phyloP scores from a whole-genome alignment of 2,329 filamentous ascomycete species.

The Aureobasidium pullulans region DNA sequence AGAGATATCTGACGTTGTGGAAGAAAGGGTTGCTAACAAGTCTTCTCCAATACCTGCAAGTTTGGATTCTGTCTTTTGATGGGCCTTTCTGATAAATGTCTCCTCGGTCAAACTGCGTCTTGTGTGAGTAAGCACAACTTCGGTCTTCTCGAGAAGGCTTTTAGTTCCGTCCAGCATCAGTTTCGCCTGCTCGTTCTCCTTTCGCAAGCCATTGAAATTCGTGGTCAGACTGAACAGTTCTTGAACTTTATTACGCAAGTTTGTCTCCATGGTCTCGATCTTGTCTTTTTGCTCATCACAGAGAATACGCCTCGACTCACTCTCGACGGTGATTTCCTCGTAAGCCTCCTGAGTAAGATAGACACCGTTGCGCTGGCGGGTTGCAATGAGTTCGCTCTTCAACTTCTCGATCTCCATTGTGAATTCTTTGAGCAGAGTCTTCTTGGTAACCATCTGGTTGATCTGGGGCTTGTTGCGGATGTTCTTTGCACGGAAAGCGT shows the following conservation, averaged over 20 bases:
- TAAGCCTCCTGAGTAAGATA: slow-evolving; percentile 85
- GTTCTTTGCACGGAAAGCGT: slow-evolving; percentile 96
- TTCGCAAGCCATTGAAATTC: slow-evolving; percentile 80
- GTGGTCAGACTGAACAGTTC: slow-evolving; percentile 82
- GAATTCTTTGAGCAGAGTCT: slow-evolving; percentile 83
- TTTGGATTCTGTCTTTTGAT: slow-evolving; percentile 74
- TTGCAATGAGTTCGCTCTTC: slow-evolving; percentile 88
- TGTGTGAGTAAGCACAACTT: slow-evolving; percentile 72
- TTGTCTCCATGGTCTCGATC: slow-evolving; percentile 85
- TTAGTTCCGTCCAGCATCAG: slow-evolving; percentile 70
- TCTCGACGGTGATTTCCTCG: slow-evolving; percentile 85
- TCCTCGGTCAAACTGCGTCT: slow-evolving; percentile 73
- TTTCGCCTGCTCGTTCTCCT: slow-evolving; percentile 75
- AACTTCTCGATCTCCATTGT: slow-evolving; percentile 89
- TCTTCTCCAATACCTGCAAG: slow-evolving; percentile 66
- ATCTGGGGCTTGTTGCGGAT: slow-evolving; percentile 97
- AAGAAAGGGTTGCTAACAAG: slow-evolving; percentile 69
- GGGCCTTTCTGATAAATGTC: slow-evolving; percentile 68
- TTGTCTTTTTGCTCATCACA: slow-evolving; percentile 88
- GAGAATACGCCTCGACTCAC: slow-evolving; percentile 83
- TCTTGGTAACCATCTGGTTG: slow-evolving; percentile 87
- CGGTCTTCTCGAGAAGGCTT: slow-evolving; percentile 76
- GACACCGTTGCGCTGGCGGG: slow-evolving; percentile 87
- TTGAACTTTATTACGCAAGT: slow-evolving; percentile 86
- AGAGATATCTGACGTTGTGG: slow-evolving; percentile 71